These are phyloP conservation scores for Amphicarpaea edgeworthii DNA, from an alignment of 306 rosid species.

Conservation along the genomic window DNA sequence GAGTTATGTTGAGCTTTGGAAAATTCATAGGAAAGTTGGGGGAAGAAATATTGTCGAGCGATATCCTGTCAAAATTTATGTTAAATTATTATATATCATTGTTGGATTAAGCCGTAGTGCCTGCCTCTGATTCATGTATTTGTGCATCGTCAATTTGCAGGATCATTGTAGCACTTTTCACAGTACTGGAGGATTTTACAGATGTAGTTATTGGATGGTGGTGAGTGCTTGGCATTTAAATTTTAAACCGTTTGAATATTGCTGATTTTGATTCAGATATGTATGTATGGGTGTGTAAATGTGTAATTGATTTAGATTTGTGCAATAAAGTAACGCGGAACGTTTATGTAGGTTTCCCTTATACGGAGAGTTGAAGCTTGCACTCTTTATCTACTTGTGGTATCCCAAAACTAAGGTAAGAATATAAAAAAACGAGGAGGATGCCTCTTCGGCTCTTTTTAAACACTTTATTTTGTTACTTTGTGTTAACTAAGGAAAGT, in stretches of 20 bases:
- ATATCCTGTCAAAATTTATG: not conserved
- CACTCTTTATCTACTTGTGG: conserved; percentile 87
- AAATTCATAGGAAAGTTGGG: not conserved
- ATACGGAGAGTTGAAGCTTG: conserved; percentile 91
- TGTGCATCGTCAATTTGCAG: conserved; percentile 54
- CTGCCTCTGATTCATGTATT: conserved; percentile 10
- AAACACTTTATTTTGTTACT: not conserved
- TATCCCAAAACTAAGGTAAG: conserved; percentile 87
- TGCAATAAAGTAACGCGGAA: conserved; percentile 4
- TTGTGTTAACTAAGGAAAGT: conserved; percentile 4
- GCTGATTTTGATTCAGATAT: conserved; percentile 4
- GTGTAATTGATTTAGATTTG: not conserved
- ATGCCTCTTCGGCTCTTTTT: conserved; percentile 23
- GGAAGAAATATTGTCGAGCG: not conserved
- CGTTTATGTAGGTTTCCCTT: conserved; percentile 75
- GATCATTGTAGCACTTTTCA: conserved; percentile 81
- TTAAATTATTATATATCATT: not conserved
- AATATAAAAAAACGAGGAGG: not conserved
- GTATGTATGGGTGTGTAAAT: not conserved
- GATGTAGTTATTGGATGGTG: conserved; percentile 84
- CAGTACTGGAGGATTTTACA: conserved; percentile 69
- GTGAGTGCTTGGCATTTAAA: conserved; percentile 46
- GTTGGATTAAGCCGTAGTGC: not conserved
- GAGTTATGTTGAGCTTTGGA: not conserved
- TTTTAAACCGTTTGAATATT: not conserved